Base-by-base conservation (phyloP, 805 yeast species). In the Candida germanica region DNA sequence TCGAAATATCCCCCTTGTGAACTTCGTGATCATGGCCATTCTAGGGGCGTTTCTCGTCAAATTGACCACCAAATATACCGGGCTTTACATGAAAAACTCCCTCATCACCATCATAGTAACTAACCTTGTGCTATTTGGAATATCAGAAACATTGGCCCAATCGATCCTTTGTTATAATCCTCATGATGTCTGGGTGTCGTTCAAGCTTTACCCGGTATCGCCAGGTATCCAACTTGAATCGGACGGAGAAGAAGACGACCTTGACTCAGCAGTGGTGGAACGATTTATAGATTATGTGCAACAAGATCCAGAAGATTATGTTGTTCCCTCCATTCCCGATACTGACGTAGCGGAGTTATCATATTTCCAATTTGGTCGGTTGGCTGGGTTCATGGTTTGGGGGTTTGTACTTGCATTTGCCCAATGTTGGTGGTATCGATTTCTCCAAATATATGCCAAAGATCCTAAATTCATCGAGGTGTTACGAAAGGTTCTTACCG, bases 131-230 rank as follows among this genome's bases (percentile, higher is more conserved):
- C 65, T 91, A 4, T 86, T 80, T 56, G 96, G 96, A 0, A 79
- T 87, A n/a, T 88, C 97, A 0, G 98, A 91, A 55, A 77, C 89
- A 0, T 54, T 89, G 43, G 98, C 98, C 0, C 98, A 91, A 58
- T 72, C 83, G 3, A 66, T 87, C 3, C 51, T 61, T 17, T 42
- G 61, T 30, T 65, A 53, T 41, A 49, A 51, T 33, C 44, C 56
- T 3, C 42, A 46, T 31, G 52, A 49, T 31, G 33, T 39, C 10
- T 17, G 10, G 18, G 9, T 22, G 8, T 17, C 26, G 10, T 14
- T 14, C 14, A 24, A 26, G 11, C 29, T 15, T 9, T 21, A 33
- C 25, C 10, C 23, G 9, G 6, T 20, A 20, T 20, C 24, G 5
- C 10, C 22, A 12, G 19, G 13, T 10, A 29, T 26, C 9, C 34